Conservation (phyloP, 306 rosid species). For the Potentilla sterilis region DNA sequence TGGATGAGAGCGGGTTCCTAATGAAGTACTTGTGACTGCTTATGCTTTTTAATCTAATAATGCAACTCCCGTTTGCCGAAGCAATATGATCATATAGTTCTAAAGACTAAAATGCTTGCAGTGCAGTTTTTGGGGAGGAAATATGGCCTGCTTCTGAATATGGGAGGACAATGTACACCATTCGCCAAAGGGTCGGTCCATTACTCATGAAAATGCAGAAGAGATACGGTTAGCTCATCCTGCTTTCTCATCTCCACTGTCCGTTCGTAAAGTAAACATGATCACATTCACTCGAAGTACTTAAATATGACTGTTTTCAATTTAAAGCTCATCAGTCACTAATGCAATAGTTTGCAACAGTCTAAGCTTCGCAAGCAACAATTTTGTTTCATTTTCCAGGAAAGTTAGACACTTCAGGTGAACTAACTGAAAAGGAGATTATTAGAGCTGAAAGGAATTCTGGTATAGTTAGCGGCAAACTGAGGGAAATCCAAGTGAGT, state of each 20-base stretch:
- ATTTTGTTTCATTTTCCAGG: conserved; percentile 46
- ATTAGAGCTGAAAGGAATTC: conserved; percentile 96
- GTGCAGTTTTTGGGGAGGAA: conserved; percentile 97
- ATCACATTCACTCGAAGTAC: not conserved
- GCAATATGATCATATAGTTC: conserved; percentile 36
- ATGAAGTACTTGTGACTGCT: not conserved
- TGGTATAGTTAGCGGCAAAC: conserved; percentile 76
- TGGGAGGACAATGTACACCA: conserved; percentile 98
- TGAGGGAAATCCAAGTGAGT: conserved; percentile 98
- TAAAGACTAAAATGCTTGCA: conserved; percentile 42
- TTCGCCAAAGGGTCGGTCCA: conserved; percentile 90
- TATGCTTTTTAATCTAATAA: not conserved
- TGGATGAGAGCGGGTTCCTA: not conserved
- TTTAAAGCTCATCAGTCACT: not conserved
- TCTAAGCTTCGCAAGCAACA: conserved; percentile 19
- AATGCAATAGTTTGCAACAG: conserved; percentile 4
- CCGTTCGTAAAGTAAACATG: not conserved
- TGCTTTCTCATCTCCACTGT: not conserved
- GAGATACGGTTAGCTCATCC: conserved; percentile 69
- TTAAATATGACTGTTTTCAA: not conserved
- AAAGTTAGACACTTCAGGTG: conserved; percentile 51
- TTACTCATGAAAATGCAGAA: conserved; percentile 84
- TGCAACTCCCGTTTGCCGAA: not conserved
- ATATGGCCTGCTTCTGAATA: conserved; percentile 99
- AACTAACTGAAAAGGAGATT: conserved; percentile 78